phyloP scores from a whole-genome alignment of 805 yeast species.

The Schwanniomyces sp. region DNA sequence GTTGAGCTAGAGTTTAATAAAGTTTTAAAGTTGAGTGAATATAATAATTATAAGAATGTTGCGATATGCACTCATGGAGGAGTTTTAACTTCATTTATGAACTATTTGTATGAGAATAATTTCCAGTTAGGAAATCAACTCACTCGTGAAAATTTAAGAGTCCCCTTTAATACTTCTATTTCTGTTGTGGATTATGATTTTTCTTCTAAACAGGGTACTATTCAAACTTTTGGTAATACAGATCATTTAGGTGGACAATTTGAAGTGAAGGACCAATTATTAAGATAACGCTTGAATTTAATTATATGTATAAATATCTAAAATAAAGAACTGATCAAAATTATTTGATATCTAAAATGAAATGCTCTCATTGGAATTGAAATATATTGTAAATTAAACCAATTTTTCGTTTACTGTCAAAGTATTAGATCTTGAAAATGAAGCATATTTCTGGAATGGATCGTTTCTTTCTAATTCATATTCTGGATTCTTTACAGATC shows the following conservation, averaged over 20 bases:
- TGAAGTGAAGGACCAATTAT: conserved; percentile 47
- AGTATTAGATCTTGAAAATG: conserved; percentile 39
- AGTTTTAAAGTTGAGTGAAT: conserved; percentile 37
- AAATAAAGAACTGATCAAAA: not conserved
- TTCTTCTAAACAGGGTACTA: conserved; percentile 38
- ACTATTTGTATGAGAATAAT: conserved; percentile 45
- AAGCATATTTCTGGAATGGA: conserved; percentile 40
- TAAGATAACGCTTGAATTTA: conserved; percentile 29
- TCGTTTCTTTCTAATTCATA: conserved; percentile 40
- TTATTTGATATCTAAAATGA: not conserved
- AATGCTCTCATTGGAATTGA: not conserved
- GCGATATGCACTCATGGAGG: conserved; percentile 81
- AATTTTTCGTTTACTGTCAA: conserved; percentile 17
- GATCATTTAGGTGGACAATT: conserved; percentile 62
- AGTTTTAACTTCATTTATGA: conserved; percentile 60
- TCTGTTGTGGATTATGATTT: conserved; percentile 61
- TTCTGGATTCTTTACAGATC: conserved; percentile 27
- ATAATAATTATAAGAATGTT: conserved; percentile 45
- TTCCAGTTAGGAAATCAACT: conserved; percentile 41
- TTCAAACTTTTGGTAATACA: conserved; percentile 63
- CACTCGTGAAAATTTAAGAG: conserved; percentile 41
- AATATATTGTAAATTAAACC: not conserved
- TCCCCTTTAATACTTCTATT: conserved; percentile 76
- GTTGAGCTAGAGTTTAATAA: conserved; percentile 46
- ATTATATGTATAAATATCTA: not conserved